These are phyloP conservation scores for Stenogyne calaminthoides DNA, from an alignment of 305 asterid species.

Conservation along the genomic window DNA sequence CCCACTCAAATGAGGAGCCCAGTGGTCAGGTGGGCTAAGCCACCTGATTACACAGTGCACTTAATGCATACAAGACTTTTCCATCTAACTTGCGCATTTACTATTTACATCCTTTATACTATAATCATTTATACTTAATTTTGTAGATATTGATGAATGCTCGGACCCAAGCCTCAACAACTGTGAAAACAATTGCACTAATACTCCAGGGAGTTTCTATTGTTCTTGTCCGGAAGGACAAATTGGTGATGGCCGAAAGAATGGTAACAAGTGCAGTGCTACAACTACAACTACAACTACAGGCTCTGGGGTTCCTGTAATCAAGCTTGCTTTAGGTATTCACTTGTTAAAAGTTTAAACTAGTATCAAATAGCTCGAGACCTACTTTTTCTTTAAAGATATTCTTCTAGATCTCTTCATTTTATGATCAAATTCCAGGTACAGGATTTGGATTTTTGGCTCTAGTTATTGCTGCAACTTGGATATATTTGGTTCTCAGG, in stretches of 20 bases:
- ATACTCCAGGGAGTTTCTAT: not conserved
- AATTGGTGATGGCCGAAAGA: not conserved
- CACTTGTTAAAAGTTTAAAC: not conserved
- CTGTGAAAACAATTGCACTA: not conserved
- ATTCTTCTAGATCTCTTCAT: no score
- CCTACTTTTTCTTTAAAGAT: not conserved
- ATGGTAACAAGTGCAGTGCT: not conserved
- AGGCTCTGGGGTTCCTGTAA: not conserved
- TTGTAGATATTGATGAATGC: no score
- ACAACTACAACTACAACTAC: no score
- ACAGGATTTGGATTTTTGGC: conserved; percentile 8
- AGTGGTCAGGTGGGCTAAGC: no score
- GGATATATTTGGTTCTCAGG: conserved; percentile 5
- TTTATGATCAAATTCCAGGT: not conserved
- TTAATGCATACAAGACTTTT: no score
- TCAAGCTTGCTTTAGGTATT: conserved; percentile 8
- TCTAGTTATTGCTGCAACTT: not conserved
- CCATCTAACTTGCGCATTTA: no score
- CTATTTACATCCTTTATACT: no score
- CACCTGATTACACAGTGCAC: no score
- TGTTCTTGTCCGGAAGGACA: conserved; percentile 2
- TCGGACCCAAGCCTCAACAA: not conserved
- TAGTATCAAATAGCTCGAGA: not conserved
- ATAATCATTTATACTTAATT: no score
- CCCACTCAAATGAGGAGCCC: no score